Evolutionary conservation across 148 eudicot genomes (phyloP).

Genomic region (Selenicereus undatus): DNA sequence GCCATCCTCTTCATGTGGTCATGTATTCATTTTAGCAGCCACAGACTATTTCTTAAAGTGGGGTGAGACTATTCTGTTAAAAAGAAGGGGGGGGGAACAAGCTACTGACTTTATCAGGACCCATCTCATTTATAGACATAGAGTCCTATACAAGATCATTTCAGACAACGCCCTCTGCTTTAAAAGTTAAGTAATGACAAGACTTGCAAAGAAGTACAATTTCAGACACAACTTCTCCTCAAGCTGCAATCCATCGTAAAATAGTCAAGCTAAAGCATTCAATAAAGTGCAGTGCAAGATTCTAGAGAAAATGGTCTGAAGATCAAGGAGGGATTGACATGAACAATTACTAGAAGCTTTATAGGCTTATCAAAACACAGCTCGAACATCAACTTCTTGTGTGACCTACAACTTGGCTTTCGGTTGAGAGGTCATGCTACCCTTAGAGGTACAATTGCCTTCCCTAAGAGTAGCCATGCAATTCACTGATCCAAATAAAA

Average conservation of each 20-base stretch:
- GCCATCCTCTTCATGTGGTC: background rate
- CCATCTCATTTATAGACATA: background rate
- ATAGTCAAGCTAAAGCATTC: no score
- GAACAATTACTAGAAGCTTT: no score
- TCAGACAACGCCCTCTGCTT: background rate
- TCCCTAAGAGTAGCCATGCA: no score
- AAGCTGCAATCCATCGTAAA: background rate
- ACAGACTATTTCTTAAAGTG: slow-evolving; percentile 5
- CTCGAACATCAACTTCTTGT: background rate
- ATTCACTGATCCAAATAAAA: background rate
- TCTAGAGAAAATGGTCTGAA: no score
- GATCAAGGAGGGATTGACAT: no score
- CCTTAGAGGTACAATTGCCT: no score
- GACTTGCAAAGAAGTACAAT: background rate
- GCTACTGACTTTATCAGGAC: no score
- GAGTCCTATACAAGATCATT: slow-evolving; percentile 9
- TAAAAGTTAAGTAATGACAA: background rate
- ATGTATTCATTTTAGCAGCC: background rate
- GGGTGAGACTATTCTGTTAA: background rate
- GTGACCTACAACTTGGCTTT: background rate
- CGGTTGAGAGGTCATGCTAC: background rate
- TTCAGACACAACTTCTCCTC: background rate
- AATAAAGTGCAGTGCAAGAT: no score
- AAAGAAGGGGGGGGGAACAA: no score
- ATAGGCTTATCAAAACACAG: no score